Conservation (phyloP, 441 rosid genomes). For the Brassica balearica region DNA sequence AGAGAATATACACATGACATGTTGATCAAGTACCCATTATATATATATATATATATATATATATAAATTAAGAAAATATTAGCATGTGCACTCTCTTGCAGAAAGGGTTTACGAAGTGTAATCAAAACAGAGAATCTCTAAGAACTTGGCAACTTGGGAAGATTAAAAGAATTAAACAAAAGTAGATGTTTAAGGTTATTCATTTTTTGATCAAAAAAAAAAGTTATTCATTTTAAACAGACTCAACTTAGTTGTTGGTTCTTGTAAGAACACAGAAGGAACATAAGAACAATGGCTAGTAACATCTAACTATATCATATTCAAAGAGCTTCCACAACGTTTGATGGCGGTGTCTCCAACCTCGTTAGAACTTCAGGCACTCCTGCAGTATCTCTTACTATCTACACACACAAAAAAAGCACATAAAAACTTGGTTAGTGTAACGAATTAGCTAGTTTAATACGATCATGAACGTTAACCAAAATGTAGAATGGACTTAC, state of each 20-base stretch:
- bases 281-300: slow-evolving; percentile 24
- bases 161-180: background rate
- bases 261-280: slow-evolving; percentile 7
- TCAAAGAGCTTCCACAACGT: slow-evolving; percentile 53
- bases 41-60: background rate
- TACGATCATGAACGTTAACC: background rate
- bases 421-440: background rate
- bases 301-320: slow-evolving; percentile 68
- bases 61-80: background rate
- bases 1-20: background rate
- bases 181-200: background rate
- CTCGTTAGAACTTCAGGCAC: slow-evolving; percentile 87
- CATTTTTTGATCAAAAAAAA: too few species aligned
- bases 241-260: slow-evolving; percentile 35
- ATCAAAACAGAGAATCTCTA: background rate
- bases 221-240: slow-evolving; percentile 5
- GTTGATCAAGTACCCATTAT: background rate
- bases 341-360: slow-evolving; percentile 56
- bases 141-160: background rate
- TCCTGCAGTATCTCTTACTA: slow-evolving; percentile 76
- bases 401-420: slow-evolving; percentile 49
- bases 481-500: slow-evolving; percentile 54
- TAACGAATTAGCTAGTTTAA: background rate
- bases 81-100: background rate
- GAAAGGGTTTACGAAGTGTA: background rate